These are phyloP conservation scores for Daedalea quercina DNA, from an alignment of 768 basidiomycete species.

Conservation along the genomic window DNA sequence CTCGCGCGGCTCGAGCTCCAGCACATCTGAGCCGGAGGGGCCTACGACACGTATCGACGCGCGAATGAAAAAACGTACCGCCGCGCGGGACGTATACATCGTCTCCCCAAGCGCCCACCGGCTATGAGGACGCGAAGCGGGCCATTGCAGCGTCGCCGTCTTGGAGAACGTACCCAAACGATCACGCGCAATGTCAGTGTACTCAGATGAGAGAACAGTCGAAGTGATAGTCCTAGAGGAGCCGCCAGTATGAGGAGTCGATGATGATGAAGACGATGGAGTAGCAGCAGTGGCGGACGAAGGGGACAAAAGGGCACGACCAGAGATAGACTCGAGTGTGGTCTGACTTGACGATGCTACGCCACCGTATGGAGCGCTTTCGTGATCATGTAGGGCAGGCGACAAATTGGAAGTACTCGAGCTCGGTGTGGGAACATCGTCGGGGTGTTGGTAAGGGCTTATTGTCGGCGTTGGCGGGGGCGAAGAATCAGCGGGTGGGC, in stretches of 20 bases:
- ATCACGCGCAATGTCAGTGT: slow-evolving; percentile 40
- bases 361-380: background rate
- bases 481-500: slow-evolving; percentile 3
- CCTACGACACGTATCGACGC: slow-evolving; percentile 61
- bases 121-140: slow-evolving; percentile 55
- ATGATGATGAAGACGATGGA: slow-evolving; percentile 15
- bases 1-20: slow-evolving; percentile 67
- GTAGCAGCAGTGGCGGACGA: slow-evolving; percentile 7
- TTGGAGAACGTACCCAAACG: slow-evolving; percentile 54
- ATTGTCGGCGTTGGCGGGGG: background rate
- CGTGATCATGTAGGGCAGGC: background rate
- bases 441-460: background rate
- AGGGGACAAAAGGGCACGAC: slow-evolving; percentile 11
- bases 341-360: background rate
- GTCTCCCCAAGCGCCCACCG: slow-evolving; percentile 82
- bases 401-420: background rate
- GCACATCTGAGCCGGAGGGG: slow-evolving; percentile 48
- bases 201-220: slow-evolving; percentile 51
- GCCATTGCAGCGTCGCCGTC: slow-evolving; percentile 68
- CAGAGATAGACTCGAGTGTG: slow-evolving; percentile 7
- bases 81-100: slow-evolving; percentile 54
- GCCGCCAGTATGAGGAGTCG: slow-evolving; percentile 7
- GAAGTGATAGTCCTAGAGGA: slow-evolving; percentile 38
- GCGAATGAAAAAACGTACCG: slow-evolving; percentile 64
- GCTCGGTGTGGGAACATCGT: background rate